Percentiles rank a stretch among this genome's conserved stretches.
Conservation (phyloP, 1,284 basidiomycete genomes). For the Boletus austroedulis region DNA sequence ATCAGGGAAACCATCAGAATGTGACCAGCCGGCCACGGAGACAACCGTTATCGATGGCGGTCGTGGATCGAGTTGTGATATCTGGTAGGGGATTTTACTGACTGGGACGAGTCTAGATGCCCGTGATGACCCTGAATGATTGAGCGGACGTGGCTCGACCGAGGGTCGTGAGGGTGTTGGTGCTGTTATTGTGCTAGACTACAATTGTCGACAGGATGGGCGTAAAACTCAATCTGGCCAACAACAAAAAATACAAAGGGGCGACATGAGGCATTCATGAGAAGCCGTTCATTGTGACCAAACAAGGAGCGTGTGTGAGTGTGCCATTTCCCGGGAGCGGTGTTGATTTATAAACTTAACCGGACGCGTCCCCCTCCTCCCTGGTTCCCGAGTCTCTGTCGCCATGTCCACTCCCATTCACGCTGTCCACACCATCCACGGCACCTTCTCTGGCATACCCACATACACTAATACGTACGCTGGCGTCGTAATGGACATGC, state of each 20-base stretch:
- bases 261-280: conserved; percentile 7
- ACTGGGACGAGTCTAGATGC: neutral
- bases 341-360: conserved; percentile 23
- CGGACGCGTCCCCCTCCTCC: neutral
- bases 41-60: conserved; percentile 16
- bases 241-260: conserved; percentile 15
- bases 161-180: conserved; percentile 2
- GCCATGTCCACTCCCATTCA: conserved; percentile 32
- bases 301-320: conserved; percentile 20
- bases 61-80: conserved; percentile 23
- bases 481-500: conserved; percentile 26
- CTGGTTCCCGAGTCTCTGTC: conserved; percentile 10
- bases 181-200: conserved; percentile 19
- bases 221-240: neutral
- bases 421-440: conserved; percentile 34
- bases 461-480: conserved; percentile 24
- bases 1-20: conserved; percentile 4
- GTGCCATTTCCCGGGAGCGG: conserved; percentile 12
- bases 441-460: conserved; percentile 31
- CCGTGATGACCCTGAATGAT: neutral
- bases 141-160: conserved; percentile 1
- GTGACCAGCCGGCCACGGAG: conserved; percentile 7
- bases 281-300: conserved; percentile 18
- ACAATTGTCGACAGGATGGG: conserved; percentile 13
- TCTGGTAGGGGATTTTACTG: neutral